A percentile compares a stretch with the other conserved stretches of the same genome.
Conservation (phyloP, 306 rosid genomes). For the Malus asiatica region DNA sequence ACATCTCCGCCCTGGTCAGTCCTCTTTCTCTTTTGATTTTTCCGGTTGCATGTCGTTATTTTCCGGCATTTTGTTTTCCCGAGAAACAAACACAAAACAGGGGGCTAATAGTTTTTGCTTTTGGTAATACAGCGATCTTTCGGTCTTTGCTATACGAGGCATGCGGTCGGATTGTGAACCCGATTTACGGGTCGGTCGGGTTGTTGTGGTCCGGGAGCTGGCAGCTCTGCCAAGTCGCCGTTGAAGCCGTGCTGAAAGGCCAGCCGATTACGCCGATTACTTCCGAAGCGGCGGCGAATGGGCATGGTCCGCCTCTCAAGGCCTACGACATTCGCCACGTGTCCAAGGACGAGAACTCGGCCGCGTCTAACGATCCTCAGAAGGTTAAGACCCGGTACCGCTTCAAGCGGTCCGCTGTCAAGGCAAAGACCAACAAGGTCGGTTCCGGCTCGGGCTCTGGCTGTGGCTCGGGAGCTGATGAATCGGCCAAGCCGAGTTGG, state of each 20-base stretch:
- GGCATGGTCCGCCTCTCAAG: conserved; percentile 79
- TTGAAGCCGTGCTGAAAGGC: conserved; percentile 83
- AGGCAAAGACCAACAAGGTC: conserved; percentile 32
- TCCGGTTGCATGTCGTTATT: not conserved
- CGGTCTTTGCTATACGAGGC: conserved; percentile 87
- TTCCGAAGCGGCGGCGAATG: conserved; percentile 62
- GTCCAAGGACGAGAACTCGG: conserved; percentile 74
- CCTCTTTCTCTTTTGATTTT: not conserved
- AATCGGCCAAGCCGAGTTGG: conserved; percentile 10
- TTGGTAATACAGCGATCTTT: conserved; percentile 47
- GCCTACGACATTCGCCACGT: conserved; percentile 92
- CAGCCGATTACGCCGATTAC: conserved; percentile 76
- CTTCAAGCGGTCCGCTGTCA: conserved; percentile 37
- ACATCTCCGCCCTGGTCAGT: conserved; percentile 83
- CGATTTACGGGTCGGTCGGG: conserved; percentile 95
- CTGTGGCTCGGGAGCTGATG: not conserved
- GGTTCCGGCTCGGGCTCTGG: conserved; percentile 8
- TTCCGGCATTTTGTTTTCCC: not conserved
- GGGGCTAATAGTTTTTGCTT: not conserved
- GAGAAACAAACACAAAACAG: not conserved
- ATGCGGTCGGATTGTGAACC: conserved; percentile 90
- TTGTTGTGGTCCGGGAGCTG: conserved; percentile 94
- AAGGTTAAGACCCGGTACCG: conserved; percentile 61
- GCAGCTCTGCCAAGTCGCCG: conserved; percentile 94
- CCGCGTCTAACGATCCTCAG: conserved; percentile 39